These are phyloP conservation scores for Kitagawia praeruptora DNA, from an alignment of 129 eudicot genomes.

Conservation along the genomic window DNA sequence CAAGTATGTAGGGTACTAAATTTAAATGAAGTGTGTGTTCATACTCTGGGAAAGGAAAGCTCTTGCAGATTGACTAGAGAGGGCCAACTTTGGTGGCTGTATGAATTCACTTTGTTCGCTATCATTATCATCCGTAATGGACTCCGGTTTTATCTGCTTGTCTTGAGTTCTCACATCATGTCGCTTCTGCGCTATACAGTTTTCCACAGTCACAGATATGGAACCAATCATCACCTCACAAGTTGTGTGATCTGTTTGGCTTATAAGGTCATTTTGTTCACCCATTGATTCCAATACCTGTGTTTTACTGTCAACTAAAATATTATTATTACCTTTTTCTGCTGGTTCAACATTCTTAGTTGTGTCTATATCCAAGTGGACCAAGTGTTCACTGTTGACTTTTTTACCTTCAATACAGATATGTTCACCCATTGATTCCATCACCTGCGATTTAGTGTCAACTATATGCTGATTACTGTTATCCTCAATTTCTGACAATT, in stretches of 20 bases:
- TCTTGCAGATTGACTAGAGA: constrained; percentile 41
- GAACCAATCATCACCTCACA: constrained; percentile 80
- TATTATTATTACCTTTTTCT: no score
- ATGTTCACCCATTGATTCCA: constrained; percentile 32
- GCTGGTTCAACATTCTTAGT: no score
- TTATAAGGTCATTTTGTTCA: no score
- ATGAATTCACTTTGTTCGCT: constrained; percentile 9
- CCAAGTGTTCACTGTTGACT: no score
- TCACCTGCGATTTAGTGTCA: constrained; percentile 49
- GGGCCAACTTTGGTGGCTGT: constrained; percentile 13
- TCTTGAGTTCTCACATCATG: constrained; percentile 19
- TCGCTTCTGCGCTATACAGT: constrained; percentile 22
- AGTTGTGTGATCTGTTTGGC: constrained; percentile 24
- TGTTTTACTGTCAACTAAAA: no score
- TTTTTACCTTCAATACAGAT: no score
- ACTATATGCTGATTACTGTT: constrained; percentile 22
- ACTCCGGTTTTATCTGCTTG: constrained; percentile 2
- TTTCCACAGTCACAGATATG: constrained; percentile 52
- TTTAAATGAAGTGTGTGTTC: constrained; percentile 10
- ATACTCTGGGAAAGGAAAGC: constrained; percentile 64
- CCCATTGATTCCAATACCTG: no score
- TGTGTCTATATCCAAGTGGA: no score
- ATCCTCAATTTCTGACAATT: constrained; percentile 20
- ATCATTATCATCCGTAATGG: constrained; percentile 1
- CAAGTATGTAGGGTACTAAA: background rate